Conservation (phyloP, 257 asterid genomes). For the Primulina eburnea region DNA sequence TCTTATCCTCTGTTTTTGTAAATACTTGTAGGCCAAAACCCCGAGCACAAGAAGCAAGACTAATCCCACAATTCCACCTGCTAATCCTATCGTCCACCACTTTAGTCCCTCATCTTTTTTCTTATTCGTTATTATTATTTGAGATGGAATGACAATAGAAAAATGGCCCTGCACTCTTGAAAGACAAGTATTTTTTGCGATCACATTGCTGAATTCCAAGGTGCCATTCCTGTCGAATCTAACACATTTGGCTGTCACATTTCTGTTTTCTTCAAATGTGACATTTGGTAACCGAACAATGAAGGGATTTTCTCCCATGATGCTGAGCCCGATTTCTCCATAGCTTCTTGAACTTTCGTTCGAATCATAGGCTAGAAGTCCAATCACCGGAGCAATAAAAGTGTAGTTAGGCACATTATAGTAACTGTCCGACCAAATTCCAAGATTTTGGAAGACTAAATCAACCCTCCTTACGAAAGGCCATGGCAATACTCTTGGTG, state of each 20-base stretch:
- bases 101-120: constrained; percentile 25
- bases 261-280: not conserved
- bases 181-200: constrained; percentile 33
- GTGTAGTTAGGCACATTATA: constrained; percentile 54
- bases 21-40: constrained; percentile 26
- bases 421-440: constrained; percentile 59
- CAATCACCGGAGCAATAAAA: constrained; percentile 66
- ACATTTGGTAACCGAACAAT: constrained; percentile 40
- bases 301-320: constrained; percentile 33
- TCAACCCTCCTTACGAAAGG: constrained; percentile 64
- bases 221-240: constrained; percentile 43
- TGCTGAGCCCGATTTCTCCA: constrained; percentile 33
- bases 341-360: constrained; percentile 17
- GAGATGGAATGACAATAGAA: constrained; percentile 52
- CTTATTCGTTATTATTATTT: not conserved
- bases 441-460: constrained; percentile 57
- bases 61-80: constrained; percentile 45
- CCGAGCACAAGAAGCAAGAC: constrained; percentile 31
- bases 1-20: constrained; percentile 30
- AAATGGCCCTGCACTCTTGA: constrained; percentile 57
- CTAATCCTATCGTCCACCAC: constrained; percentile 67
- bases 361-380: constrained; percentile 55
- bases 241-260: constrained; percentile 43
- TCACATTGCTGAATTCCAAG: constrained; percentile 48
- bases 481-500: constrained; percentile 37